Base-by-base conservation (phyloP, 2,329 filamentous ascomycete species). In the Ophiostoma ulmi region DNA sequence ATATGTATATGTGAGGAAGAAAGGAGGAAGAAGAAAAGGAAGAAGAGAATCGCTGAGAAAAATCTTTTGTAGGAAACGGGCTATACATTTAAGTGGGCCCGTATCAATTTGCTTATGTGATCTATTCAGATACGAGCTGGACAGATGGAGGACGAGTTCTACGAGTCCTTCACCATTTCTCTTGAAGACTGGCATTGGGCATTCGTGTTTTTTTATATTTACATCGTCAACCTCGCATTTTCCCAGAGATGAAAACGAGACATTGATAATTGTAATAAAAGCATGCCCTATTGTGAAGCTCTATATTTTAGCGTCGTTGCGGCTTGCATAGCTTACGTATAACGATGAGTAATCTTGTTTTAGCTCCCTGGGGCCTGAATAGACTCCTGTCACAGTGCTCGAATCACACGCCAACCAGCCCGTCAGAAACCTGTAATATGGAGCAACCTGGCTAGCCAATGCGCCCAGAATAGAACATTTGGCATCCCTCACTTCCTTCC, bases 1-100 rank as follows among this genome's bases (percentile, higher is more conserved):
- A 75, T 80, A 80, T 84, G 85, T 82, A 58, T 69, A 38, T 69
- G 36, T 55, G 86, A 83, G 83, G 80, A 80, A 81, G 80, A 80
- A 44, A 58, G 78, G 76, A 78, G 77, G 86, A 82, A 83, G 79
- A 80, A 81, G 80, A 80, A 7, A 75, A 69, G 77, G 76, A 78
- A 77, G 70, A 63, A 67, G 26, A 13, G 20, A 36, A 38, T 20
- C n/a, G 44, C 36, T 7, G 67, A 22, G 48, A 36, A 55, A 38
- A 69, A 11, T 68, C 66, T 48, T 35, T 68, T 68, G 63, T 65
- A 65, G 44, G 52, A 22, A 26, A 36, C 17, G 35, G 48, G 52
- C 52, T 58, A 26, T 17, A 5, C 14, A 11, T 20, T 14, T 61
- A 71, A 71, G 70, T 67, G 70, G 70, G 64, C 22, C 63, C 17